These are phyloP conservation scores for Gossypium lobatum DNA, from an alignment of 441 rosid species.

Conservation along the genomic window DNA sequence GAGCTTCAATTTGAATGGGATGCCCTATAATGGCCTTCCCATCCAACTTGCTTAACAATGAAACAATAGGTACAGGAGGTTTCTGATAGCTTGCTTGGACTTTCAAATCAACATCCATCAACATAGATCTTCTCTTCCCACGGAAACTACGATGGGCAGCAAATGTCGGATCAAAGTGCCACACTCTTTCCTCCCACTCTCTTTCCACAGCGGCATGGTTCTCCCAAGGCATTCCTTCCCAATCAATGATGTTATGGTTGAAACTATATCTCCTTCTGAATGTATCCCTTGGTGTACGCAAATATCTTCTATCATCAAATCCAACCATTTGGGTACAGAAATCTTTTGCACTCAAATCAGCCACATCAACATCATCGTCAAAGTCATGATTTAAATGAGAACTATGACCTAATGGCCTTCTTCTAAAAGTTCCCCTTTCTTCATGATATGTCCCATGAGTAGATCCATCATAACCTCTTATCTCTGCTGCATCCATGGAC, in stretches of 20 bases:
- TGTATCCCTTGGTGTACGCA: slow-evolving; percentile 33
- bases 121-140: slow-evolving; percentile 41
- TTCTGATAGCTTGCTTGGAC: slow-evolving; percentile 78
- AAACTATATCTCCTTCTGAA: slow-evolving; percentile 34
- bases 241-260: slow-evolving; percentile 33
- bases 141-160: slow-evolving; percentile 35
- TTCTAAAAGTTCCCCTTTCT: slow-evolving; percentile 37
- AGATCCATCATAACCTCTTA: slow-evolving; percentile 27
- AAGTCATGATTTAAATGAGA: slow-evolving; percentile 30
- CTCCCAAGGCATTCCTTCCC: slow-evolving; percentile 57
- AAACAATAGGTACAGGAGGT: slow-evolving; percentile 75
- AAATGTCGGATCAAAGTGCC: slow-evolving; percentile 36
- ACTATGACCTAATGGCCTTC: slow-evolving; percentile 36
- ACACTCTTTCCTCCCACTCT: slow-evolving; percentile 35
- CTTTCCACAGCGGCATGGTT: slow-evolving; percentile 32
- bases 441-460: slow-evolving; percentile 37
- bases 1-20: slow-evolving; percentile 63
- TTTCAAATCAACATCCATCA: slow-evolving; percentile 80
- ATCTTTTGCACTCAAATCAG: slow-evolving; percentile 40
- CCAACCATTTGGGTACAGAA: slow-evolving; percentile 34
- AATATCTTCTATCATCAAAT: slow-evolving; percentile 32
- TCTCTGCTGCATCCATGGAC: slow-evolving; percentile 33
- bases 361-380: slow-evolving; percentile 34
- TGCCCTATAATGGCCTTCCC: slow-evolving; percentile 92
- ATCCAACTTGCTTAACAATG: slow-evolving; percentile 70